phyloP scores from a whole-genome alignment of 345 rosid genomes.

The Conringia planisiliqua region DNA sequence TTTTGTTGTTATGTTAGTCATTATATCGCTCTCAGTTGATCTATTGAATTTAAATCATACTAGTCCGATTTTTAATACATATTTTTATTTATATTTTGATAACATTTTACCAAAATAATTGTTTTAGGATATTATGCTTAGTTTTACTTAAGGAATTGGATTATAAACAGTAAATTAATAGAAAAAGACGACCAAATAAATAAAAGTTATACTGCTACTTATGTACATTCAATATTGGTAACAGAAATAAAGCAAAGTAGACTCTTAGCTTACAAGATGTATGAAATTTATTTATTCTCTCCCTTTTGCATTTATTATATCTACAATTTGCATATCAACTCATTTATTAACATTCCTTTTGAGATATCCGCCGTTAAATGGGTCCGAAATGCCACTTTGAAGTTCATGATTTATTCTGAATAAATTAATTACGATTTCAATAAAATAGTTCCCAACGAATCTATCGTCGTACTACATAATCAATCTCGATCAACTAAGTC shows the following conservation, averaged over 20 bases:
- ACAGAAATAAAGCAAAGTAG: conserved; percentile 17
- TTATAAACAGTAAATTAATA: background rate
- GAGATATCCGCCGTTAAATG: conserved; percentile 51
- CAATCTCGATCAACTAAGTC: conserved; percentile 37
- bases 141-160: background rate
- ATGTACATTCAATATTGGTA: conserved; percentile 13
- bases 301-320: conserved; percentile 17
- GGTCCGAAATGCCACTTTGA: conserved; percentile 38
- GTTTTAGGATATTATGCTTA: too few species aligned
- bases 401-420: conserved; percentile 3
- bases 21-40: background rate
- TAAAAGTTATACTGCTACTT: background rate
- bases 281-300: background rate
- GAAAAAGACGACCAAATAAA: background rate
- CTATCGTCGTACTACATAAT: conserved; percentile 39
- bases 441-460: conserved; percentile 30
- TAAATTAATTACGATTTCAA: background rate
- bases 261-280: conserved; percentile 20
- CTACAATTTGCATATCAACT: conserved; percentile 11
- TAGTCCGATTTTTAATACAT: background rate
- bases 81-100: background rate
- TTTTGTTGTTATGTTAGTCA: too few species aligned
- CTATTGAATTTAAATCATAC: background rate
- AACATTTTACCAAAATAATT: background rate
- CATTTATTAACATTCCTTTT: conserved; percentile 30